A percentile compares a stretch with the other conserved stretches of the same genome.
These are phyloP conservation scores for Fagopyrum homotropicum DNA, from an alignment of 148 eudicot genomes.

Conservation along the genomic window DNA sequence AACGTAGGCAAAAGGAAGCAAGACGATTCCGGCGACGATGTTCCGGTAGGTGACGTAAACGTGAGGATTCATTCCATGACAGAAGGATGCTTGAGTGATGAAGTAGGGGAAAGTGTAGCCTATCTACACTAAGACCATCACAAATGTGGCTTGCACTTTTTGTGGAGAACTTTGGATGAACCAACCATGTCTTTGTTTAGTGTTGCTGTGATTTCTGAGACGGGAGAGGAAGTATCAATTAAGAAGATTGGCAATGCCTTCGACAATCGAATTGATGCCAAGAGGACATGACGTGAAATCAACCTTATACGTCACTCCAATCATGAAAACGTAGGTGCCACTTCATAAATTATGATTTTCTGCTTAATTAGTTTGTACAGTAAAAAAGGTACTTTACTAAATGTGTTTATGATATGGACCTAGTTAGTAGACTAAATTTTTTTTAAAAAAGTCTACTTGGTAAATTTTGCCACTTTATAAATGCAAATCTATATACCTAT, in stretches of 20 bases:
- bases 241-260: constrained; percentile 49
- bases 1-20: constrained; percentile 66
- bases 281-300: constrained; percentile 41
- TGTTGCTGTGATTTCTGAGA: constrained; percentile 36
- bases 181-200: constrained; percentile 21
- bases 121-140: constrained; percentile 56
- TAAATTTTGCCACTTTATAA: no score
- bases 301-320: constrained; percentile 38
- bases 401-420: no score
- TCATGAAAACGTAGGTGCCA: constrained; percentile 33
- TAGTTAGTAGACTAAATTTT: no score
- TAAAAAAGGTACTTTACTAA: no score
- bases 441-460: no score
- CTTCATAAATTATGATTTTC: background rate
- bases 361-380: no score
- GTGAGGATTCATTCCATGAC: constrained; percentile 75
- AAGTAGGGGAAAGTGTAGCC: constrained; percentile 58
- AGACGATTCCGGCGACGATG: constrained; percentile 42
- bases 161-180: constrained; percentile 16
- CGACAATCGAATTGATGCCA: constrained; percentile 41
- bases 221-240: constrained; percentile 41
- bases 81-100: constrained; percentile 72
- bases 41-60: constrained; percentile 71
- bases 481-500: no score
- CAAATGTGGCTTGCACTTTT: constrained; percentile 58